Evolutionary conservation across 352 stramenopile genomes (phyloP).

Genomic region (Hyphochytrium catenoides): DNA sequence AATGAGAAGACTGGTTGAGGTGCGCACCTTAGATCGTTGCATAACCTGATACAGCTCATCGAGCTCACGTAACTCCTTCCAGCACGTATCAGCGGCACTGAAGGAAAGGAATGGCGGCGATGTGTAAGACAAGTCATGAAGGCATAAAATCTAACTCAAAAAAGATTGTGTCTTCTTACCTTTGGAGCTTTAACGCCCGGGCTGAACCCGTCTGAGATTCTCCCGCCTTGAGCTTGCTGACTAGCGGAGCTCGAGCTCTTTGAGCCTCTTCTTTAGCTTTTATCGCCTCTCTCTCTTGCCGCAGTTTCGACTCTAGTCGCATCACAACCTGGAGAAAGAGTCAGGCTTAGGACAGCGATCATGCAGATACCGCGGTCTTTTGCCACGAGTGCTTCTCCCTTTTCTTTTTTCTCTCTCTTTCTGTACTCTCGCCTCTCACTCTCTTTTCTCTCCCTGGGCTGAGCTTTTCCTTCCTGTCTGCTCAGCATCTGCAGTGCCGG

Average conservation of each 20-base stretch:
- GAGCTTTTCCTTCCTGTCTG: neutral
- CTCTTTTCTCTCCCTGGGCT: neutral
- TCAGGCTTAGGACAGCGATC: too few relatives aligned
- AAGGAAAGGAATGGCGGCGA: constrained; percentile 2
- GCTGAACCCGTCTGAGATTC: constrained; percentile 2
- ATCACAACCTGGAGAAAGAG: too few relatives aligned
- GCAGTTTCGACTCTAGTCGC: too few relatives aligned
- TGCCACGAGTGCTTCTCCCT: too few relatives aligned
- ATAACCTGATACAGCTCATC: constrained; percentile 38
- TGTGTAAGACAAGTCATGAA: constrained; percentile 4
- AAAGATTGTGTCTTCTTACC: constrained; percentile 9
- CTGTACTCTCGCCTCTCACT: neutral
- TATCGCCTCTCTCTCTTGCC: too few relatives aligned
- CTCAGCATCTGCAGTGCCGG: neutral
- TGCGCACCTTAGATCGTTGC: constrained; percentile 2
- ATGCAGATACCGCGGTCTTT: too few relatives aligned
- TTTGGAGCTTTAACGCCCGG: constrained; percentile 1
- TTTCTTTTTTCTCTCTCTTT: too few relatives aligned
- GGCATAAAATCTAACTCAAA: neutral
- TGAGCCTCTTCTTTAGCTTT: too few relatives aligned
- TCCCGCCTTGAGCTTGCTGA: too few relatives aligned
- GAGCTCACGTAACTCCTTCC: constrained; percentile 33
- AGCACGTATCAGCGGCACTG: constrained; percentile 9
- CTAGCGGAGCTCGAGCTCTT: too few relatives aligned
- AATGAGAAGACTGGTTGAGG: too few relatives aligned